Evolutionary conservation across 495 filamentous ascomycete genomes (phyloP), one percentile per base, ranked within the genome.

Genomic region (Xylaria grammica): DNA sequence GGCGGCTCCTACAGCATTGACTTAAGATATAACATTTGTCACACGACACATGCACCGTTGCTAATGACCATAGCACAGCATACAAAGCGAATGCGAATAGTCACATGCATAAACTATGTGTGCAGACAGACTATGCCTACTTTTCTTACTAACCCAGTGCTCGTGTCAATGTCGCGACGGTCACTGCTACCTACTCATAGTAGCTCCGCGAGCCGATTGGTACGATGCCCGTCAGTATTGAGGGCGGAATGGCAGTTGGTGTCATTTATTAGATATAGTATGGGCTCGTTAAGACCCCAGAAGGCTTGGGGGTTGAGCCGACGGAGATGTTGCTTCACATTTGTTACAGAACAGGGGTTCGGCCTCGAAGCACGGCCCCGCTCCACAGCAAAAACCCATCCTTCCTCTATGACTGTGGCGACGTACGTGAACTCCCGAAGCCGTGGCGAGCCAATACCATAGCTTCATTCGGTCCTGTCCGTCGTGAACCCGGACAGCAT

Each of bases 331-430:
- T 81, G 81, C 80, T 68, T 82, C 81, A 82, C 72, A 63, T 72
- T 69, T 77, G 81, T 82, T 75, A 70, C 78, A 83, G 72, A 73
- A 79, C 81, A 79, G 76, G 81, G 80, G 70, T 76, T 49, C 60
- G 7, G 29, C 61, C 30, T 52, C 64, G 52, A 65, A 42, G 62
- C 67, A 24, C 65, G 36, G 56, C 24, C 55, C 44, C 53, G 50
- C 55, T 49, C 57, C 49, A 30, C 17, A 34, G 42, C 27, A 22
- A 38, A 50, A 24, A 48, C 32, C 46, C 49, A 34, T 50, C 48
- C 24, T 20, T 46, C 32, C n/a, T 45, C 58, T 46, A 61, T 10
- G 50, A 15, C 20, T 54, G 24, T 4, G 51, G 48, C 60, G 42
- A 15, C 60, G 48, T 63, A 20, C 60, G 32, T 48, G 40, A 19